Base-by-base conservation (phyloP, 371 early-diverging fungal species). In the Basidiobolus meristosporus region DNA sequence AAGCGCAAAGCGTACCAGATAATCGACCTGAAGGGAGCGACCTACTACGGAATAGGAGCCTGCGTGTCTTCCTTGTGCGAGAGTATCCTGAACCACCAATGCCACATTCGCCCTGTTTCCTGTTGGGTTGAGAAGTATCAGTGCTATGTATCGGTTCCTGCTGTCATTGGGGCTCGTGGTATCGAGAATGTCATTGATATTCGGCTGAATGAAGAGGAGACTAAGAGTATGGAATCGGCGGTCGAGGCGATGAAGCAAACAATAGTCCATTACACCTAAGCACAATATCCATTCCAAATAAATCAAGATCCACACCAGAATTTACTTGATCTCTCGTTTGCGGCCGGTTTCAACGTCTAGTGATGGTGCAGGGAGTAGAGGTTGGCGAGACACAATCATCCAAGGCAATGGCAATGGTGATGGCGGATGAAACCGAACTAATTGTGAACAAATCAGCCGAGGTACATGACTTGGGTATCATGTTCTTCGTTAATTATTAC, bases 11-110 rank as follows among this genome's bases (percentile, higher is more conserved):
- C 90, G 3, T 81, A 81, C 49, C 70, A 67, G 23, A 89, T 89
- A 43, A 89, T 89, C 43, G 66, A 77, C 5, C 57, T 75, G 35
- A 89, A 89, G 53, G 89, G 90, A 10, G 73, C 84, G 2, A 86
- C 90, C 0, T 75, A 81, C 53, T 89, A 73, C 45, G 90, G 89
- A 28, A 84, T 89, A 43, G 89, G 79, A 34, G 80, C 81, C 3
- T 80, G 79, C 36, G 78, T 73, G 1, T 73, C 85, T 0, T 61
- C 62, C 7, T 45, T 89, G 12, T 70, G 73, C 35, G 69, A 78
- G 40, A 56, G 68, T 4, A 70, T 85, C 42, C 50, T 73, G 35
- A 67, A 84, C 54, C 66, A 73, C 32, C 59, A 59, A 43, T 55
- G 70, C 31, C 51, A 59, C 1, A 60, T 79, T 35, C 58, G 64